Conservation (phyloP, 139 green algal species). For the Nannochloris sp. region DNA sequence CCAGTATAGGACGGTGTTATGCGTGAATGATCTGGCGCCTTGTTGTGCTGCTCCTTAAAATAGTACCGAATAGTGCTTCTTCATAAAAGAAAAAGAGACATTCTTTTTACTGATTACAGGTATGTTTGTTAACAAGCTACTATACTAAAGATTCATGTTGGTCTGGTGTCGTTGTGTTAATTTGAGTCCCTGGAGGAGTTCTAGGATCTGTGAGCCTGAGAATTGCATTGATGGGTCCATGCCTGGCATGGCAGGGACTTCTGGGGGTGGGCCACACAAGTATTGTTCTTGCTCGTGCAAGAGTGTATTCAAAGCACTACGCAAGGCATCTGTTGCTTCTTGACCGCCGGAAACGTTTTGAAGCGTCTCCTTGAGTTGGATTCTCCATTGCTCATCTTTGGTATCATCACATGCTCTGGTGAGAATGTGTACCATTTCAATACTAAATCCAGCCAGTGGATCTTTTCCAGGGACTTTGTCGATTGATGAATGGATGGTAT, state of each 20-base stretch:
- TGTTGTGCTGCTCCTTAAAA: too few relatives aligned
- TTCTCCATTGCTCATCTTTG: not conserved
- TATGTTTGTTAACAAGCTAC: too few relatives aligned
- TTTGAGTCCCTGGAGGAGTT: slow-evolving; percentile 4
- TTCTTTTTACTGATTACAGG: too few relatives aligned
- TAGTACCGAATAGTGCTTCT: too few relatives aligned
- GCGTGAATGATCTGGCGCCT: too few relatives aligned
- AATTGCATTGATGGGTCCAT: not conserved
- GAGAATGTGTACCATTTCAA: not conserved
- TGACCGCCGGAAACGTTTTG: not conserved
- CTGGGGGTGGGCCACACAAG: not conserved
- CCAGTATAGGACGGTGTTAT: too few relatives aligned
- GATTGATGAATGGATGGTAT: not conserved
- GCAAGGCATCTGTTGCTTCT: not conserved
- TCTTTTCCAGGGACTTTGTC: not conserved
- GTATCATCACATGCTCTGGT: not conserved
- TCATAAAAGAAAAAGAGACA: too few relatives aligned
- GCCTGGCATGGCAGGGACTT: not conserved
- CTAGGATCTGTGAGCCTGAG: not conserved
- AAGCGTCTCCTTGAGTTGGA: not conserved
- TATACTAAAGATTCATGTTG: too few relatives aligned
- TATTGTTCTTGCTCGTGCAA: not conserved
- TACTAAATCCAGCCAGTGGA: not conserved
- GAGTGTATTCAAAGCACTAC: not conserved
- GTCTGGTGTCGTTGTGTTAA: not conserved